These are phyloP conservation scores for Penicillium sp. DNA, from an alignment of 2,329 filamentous ascomycete genomes.

Conservation along the genomic window DNA sequence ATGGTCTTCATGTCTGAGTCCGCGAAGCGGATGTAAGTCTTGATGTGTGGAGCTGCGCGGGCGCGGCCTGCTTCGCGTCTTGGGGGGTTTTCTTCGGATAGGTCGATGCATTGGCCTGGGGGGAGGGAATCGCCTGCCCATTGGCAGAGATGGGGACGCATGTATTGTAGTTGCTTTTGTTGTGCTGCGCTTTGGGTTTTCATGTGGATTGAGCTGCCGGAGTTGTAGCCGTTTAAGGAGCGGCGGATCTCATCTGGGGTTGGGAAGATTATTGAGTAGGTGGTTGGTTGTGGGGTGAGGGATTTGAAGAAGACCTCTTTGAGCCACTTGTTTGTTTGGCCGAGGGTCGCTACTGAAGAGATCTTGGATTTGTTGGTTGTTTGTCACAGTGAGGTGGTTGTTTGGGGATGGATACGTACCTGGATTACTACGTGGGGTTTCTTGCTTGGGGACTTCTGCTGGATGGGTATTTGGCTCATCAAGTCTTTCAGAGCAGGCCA, in stretches of 20 bases:
- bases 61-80: constrained; percentile 50
- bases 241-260: constrained; percentile 67
- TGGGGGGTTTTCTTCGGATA: constrained; percentile 4
- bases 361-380: constrained; percentile 47
- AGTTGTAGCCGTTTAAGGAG: constrained; percentile 68
- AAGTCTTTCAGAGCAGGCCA: constrained; percentile 61
- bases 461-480: constrained; percentile 48
- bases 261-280: constrained; percentile 71
- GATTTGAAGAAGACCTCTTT: constrained; percentile 52
- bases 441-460: constrained; percentile 11
- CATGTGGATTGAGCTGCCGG: constrained; percentile 72
- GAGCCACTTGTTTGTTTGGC: constrained; percentile 63
- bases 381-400: neutral
- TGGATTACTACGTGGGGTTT: constrained; percentile 33
- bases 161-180: constrained; percentile 62
- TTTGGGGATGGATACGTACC: constrained; percentile 20
- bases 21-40: constrained; percentile 68
- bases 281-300: constrained; percentile 19
- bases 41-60: constrained; percentile 75
- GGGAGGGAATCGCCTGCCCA: constrained; percentile 57
- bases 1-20: constrained; percentile 42
- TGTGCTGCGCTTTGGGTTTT: constrained; percentile 64
- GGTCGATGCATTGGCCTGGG: constrained; percentile 7
- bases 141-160: constrained; percentile 62
- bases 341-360: constrained; percentile 75